Conservation (phyloP, 192 early-diverging fungal species). For the Dimargaris verticillata region DNA sequence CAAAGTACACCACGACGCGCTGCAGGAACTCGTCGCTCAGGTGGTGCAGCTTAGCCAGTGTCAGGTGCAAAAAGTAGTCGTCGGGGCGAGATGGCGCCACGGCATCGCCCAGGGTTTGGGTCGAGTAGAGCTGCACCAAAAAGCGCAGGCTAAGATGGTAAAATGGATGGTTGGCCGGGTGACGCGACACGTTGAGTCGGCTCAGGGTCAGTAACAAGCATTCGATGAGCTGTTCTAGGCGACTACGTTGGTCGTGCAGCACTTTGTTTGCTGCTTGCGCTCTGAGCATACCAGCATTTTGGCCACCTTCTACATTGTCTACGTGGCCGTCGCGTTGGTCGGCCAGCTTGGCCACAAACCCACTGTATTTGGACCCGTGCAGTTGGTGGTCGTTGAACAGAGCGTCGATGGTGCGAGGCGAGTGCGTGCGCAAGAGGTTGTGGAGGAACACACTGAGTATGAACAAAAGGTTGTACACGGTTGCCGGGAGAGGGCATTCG, state of each 20-base stretch:
- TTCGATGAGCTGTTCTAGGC: constrained; percentile 4
- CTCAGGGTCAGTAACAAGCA: neutral
- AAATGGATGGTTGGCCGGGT: constrained; percentile 1
- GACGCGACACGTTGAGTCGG: neutral
- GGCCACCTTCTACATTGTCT: no score
- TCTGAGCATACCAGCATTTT: no score
- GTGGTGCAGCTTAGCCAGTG: constrained; percentile 7
- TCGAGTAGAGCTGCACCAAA: constrained; percentile 1
- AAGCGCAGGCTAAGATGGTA: neutral
- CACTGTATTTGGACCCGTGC: constrained; percentile 1
- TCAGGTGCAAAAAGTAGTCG: constrained; percentile 2
- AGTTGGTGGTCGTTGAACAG: constrained; percentile 8
- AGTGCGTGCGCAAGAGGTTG: neutral
- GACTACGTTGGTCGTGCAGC: constrained; percentile 6
- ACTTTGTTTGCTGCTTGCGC: constrained; percentile 6
- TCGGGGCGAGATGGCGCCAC: neutral
- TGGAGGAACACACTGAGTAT: neutral
- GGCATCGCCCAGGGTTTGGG: neutral
- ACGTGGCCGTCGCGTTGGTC: neutral
- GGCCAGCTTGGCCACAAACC: constrained; percentile 2
- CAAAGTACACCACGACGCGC: constrained; percentile 6
- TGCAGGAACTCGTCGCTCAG: neutral
- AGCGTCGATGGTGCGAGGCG: neutral
- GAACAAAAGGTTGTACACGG: neutral
- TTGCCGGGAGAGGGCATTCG: neutral